Evolutionary conservation across 495 filamentous ascomycete genomes (phyloP).

Genomic region (Tetracladium setigerum): DNA sequence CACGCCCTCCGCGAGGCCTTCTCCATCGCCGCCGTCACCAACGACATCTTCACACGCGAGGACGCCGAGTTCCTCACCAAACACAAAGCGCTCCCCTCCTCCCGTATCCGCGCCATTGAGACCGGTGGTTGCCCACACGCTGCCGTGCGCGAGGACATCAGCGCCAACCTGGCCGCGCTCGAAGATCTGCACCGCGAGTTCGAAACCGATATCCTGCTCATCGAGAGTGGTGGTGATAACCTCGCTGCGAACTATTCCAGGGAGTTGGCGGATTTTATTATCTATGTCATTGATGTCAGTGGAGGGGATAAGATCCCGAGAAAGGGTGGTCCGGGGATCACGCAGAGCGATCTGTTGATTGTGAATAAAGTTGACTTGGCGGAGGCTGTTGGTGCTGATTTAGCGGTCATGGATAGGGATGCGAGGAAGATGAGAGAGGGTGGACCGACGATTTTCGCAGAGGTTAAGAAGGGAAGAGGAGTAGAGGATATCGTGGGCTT

Average conservation of each 20-base stretch:
- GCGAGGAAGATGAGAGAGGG: constrained; percentile 91
- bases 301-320: constrained; percentile 97
- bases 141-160: constrained; percentile 95
- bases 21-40: constrained; percentile 91
- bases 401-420: constrained; percentile 92
- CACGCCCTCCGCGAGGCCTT: constrained; percentile 65
- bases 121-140: constrained; percentile 97
- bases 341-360: constrained; percentile 83
- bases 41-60: constrained; percentile 98
- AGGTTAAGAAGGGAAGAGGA: constrained; percentile 86
- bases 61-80: constrained; percentile 94
- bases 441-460: constrained; percentile 92
- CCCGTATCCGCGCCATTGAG: constrained; percentile 89
- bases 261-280: constrained; percentile 92
- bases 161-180: constrained; percentile 83
- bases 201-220: constrained; percentile 66
- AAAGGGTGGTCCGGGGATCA: constrained; percentile 96
- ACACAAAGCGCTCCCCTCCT: constrained; percentile 71
- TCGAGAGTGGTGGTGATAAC: constrained; percentile 94
- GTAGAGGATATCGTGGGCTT: constrained; percentile 80
- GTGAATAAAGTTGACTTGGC: constrained; percentile 97
- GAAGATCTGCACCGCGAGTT: constrained; percentile 77
- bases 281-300: constrained; percentile 96
- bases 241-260: constrained; percentile 92
- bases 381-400: constrained; percentile 82